These are phyloP conservation scores for Penicillium sp. DNA, from an alignment of 2,329 filamentous ascomycete species.

Conservation along the genomic window DNA sequence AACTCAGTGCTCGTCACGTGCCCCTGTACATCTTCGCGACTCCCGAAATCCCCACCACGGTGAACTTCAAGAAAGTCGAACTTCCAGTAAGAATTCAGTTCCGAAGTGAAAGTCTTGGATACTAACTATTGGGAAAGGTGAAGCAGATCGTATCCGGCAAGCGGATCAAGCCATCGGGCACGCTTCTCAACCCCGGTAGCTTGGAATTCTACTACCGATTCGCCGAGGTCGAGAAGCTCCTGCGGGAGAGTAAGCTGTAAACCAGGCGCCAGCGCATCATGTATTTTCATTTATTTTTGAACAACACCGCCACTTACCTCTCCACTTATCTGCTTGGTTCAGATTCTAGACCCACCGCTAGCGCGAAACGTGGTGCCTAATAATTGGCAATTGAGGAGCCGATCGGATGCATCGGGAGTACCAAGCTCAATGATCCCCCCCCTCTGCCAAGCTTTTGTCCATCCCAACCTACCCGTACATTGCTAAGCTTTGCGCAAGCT, in stretches of 20 bases:
- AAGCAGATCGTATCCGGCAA: conserved; percentile 81
- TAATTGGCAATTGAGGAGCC: conserved; percentile 1
- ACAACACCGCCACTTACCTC: background rate
- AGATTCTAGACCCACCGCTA: conserved; percentile 4
- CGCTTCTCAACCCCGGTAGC: conserved; percentile 72
- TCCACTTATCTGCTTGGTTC: background rate
- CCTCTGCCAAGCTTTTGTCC: conserved; percentile 24
- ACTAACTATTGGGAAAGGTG: conserved; percentile 34
- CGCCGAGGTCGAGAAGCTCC: conserved; percentile 64
- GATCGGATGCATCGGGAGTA: conserved; percentile 14
- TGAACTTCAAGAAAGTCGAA: conserved; percentile 85
- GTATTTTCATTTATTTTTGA: background rate
- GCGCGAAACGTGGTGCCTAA: conserved; percentile 5
- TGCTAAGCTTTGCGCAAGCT: conserved; percentile 13
- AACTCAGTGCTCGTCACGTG: conserved; percentile 73
- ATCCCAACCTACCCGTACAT: too few relatives aligned
- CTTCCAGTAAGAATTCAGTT: conserved; percentile 52
- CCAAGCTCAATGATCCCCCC: conserved; percentile 1
- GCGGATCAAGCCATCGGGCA: conserved; percentile 72
- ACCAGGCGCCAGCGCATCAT: background rate
- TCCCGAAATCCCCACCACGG: conserved; percentile 76
- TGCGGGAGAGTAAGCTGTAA: conserved; percentile 21
- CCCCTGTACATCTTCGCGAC: conserved; percentile 77
- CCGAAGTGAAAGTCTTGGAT: too few relatives aligned
- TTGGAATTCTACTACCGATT: conserved; percentile 79